Evolutionary conservation across 2,329 filamentous ascomycete genomes (phyloP).

Genomic region (Bipolaris bicolor): DNA sequence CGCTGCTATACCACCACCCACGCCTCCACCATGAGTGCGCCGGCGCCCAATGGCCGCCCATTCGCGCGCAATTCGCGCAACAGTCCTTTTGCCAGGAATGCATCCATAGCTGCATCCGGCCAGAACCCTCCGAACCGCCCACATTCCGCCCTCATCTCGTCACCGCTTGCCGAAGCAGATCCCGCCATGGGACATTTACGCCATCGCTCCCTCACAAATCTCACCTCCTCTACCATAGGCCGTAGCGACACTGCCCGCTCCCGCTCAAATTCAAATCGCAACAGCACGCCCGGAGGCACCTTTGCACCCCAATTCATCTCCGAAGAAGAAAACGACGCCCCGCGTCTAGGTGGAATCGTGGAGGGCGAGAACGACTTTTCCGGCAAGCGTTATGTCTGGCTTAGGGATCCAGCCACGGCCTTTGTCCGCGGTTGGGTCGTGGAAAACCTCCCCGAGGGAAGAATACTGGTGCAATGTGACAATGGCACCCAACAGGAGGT

Average conservation of each 20-base stretch:
- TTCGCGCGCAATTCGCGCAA: constrained; percentile 68
- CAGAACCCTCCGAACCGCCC: constrained; percentile 61
- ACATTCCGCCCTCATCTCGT: constrained; percentile 75
- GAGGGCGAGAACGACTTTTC: constrained; percentile 99
- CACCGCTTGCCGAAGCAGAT: constrained; percentile 57
- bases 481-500: constrained; percentile 94
- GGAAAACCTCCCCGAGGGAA: constrained; percentile 73
- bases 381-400: constrained; percentile 97
- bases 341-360: constrained; percentile 68
- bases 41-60: constrained; percentile 67
- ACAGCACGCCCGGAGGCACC: constrained; percentile 72
- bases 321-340: constrained; percentile 71
- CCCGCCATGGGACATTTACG: constrained; percentile 64
- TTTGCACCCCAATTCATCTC: constrained; percentile 96
- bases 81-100: constrained; percentile 76
- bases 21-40: constrained; percentile 57
- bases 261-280: constrained; percentile 69
- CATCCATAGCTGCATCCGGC: constrained; percentile 67
- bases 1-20: constrained; percentile 24
- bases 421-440: constrained; percentile 94
- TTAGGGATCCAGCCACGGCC: constrained; percentile 82
- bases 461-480: constrained; percentile 87
- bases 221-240: constrained; percentile 48
- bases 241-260: constrained; percentile 46
- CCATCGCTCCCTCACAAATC: constrained; percentile 67